Percentiles rank a stretch among this genome's conserved stretches.
phyloP scores from a whole-genome alignment of 2,329 filamentous ascomycete genomes.

The Calonectria ilicicola region DNA sequence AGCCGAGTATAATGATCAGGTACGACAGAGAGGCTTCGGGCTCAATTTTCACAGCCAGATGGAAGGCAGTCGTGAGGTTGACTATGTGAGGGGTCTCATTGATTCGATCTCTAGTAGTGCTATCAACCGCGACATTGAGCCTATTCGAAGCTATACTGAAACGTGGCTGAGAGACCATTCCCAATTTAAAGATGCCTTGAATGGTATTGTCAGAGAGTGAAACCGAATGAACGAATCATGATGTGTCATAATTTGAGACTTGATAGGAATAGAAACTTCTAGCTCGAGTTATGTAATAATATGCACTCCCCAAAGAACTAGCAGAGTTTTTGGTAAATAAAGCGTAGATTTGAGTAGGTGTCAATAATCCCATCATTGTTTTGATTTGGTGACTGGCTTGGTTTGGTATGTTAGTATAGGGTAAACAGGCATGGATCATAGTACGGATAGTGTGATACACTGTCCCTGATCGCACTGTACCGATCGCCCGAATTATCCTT shows the following conservation, averaged over 20 bases:
- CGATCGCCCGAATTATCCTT: slow-evolving; percentile 6
- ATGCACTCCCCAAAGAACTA: no score
- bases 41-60: background rate
- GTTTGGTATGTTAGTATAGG: background rate
- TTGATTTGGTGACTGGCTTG: no score
- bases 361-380: no score
- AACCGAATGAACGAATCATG: no score
- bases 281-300: no score
- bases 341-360: no score
- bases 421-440: background rate
- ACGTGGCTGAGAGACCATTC: background rate
- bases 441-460: background rate
- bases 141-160: background rate
- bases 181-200: background rate
- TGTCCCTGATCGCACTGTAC: background rate
- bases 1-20: background rate
- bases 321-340: no score
- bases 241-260: no score
- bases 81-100: background rate
- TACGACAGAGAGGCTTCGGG: background rate
- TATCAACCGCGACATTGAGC: background rate
- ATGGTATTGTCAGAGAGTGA: background rate
- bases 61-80: background rate
- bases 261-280: no score
- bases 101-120: background rate